Conservation (phyloP, 441 rosid species). For the Populus hybrid region DNA sequence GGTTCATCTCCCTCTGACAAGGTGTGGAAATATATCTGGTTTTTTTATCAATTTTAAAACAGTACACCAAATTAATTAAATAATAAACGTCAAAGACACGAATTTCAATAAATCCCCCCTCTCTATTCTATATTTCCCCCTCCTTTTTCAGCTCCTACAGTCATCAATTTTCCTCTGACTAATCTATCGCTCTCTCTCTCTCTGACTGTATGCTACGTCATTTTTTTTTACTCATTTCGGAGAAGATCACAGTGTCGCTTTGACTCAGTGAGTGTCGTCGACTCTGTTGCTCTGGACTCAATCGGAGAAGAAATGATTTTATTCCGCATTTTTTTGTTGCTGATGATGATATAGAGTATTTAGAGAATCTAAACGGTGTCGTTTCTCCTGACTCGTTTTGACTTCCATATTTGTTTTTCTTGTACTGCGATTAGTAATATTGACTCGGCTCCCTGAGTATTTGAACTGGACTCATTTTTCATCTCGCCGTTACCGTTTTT, state of each 20-base stretch:
- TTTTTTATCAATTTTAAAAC: too few species aligned
- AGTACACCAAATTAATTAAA: too few species aligned
- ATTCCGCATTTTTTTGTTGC: too few species aligned
- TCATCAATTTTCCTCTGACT: too few species aligned
- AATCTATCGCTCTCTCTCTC: neutral
- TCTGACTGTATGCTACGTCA: neutral
- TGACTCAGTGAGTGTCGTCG: neutral
- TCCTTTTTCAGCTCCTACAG: neutral
- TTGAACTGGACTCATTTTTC: neutral
- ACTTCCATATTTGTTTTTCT: neutral
- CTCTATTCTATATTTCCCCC: neutral
- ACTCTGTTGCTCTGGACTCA: neutral
- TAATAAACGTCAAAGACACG: conserved; percentile 15
- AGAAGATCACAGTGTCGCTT: too few species aligned
- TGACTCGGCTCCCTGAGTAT: too few species aligned
- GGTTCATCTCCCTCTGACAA: neutral
- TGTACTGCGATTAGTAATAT: too few species aligned
- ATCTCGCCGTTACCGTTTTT: neutral
- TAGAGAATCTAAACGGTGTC: neutral
- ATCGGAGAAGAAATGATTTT: neutral
- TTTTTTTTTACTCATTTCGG: neutral
- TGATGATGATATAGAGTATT: neutral
- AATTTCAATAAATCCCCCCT: neutral
- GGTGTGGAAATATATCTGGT: neutral
- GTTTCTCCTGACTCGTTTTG: neutral